Conservation (phyloP, 2,329 filamentous ascomycete species). For the Epicoccum nigrum region DNA sequence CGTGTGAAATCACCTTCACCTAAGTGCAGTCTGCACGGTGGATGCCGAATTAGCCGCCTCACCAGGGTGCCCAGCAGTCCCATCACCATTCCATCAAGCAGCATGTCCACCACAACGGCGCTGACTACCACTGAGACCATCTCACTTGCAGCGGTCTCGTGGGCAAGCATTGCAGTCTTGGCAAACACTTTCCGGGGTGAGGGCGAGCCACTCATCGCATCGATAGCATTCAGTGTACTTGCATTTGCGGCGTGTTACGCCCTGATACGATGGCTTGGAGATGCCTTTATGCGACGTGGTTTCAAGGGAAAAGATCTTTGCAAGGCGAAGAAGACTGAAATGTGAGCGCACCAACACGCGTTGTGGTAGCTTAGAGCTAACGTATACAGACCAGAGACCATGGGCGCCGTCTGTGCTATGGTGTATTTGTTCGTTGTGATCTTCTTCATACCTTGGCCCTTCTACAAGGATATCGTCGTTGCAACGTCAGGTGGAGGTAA, state of each 20-base stretch:
- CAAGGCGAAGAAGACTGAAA: conserved; percentile 75
- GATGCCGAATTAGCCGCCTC: conserved; percentile 3
- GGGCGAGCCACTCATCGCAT: conserved; percentile 87
- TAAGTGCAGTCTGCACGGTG: conserved; percentile 9
- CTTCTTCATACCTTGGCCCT: conserved; percentile 92
- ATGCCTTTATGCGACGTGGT: conserved; percentile 84
- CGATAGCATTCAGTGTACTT: conserved; percentile 81
- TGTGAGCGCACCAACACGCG: conserved; percentile 58
- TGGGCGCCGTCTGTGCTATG: conserved; percentile 91
- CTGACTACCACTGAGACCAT: conserved; percentile 62
- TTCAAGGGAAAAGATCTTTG: conserved; percentile 89
- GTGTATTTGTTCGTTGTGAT: conserved; percentile 91
- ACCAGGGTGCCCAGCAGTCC: conserved; percentile 20
- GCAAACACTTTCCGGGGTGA: conserved; percentile 80
- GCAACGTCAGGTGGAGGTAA: conserved; percentile 94
- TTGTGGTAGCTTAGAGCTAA: conserved; percentile 21
- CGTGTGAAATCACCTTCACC: conserved; percentile 10
- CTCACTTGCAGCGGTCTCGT: conserved; percentile 67
- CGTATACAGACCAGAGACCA: conserved; percentile 76
- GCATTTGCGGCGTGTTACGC: conserved; percentile 83
- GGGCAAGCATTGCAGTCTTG: conserved; percentile 74
- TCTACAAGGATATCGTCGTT: conserved; percentile 97
- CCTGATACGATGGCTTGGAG: conserved; percentile 91
- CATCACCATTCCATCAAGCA: conserved; percentile 14
- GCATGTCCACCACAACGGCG: conserved; percentile 30